Evolutionary conservation across 2,329 filamentous ascomycete species (phyloP), one percentile per base, ranked within the genome.

Genomic region (Epichloe sylvatica): DNA sequence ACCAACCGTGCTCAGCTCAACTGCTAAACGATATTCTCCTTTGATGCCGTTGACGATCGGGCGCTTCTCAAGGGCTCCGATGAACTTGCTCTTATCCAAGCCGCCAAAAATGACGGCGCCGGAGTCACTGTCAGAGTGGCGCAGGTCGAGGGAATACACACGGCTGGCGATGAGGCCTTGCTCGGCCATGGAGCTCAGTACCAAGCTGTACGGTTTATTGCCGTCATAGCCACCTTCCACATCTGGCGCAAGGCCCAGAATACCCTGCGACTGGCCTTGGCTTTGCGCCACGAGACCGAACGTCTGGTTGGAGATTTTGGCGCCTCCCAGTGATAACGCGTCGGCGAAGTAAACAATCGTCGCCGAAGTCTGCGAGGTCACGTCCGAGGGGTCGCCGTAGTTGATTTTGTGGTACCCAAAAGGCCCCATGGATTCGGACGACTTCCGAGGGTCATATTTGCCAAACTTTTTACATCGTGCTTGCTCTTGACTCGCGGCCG

Each of bases 41-140:
- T 54, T 52, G 4, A 55, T 39, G 11, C 67, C 68, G 3, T 62
- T 57, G 33, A 74, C 61, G 17, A 75, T 71, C 38, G 70, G 67
- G 1, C 70, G 62, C 23, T 64, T 65, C 49, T 66, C 63, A 7
- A 78, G 62, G 7, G 57, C 55, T 21, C 75, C 75, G 8, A 70
- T 62, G 57, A 70, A 78, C 56, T 75, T 77, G 57, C 65, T 73
- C 17, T 66, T 70, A 52, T 78, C 74, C 11, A 77, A 55, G 12
- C 75, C 75, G 33, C 75, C 75, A 51, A 76, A 77, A 47, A 76
- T 74, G 51, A 78, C 57, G 47, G 74, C 70, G 34, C 75, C 75
- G 3, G 65, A 67, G 13, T 67, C 55, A 11, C 65, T 60, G 12
- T 68, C 69, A 39, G 66, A 55, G 47, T 69, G 67, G 4, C 74